These are phyloP conservation scores for Lodderomyces metapsilosis DNA, from an alignment of 1,139 yeast species.

Conservation along the genomic window DNA sequence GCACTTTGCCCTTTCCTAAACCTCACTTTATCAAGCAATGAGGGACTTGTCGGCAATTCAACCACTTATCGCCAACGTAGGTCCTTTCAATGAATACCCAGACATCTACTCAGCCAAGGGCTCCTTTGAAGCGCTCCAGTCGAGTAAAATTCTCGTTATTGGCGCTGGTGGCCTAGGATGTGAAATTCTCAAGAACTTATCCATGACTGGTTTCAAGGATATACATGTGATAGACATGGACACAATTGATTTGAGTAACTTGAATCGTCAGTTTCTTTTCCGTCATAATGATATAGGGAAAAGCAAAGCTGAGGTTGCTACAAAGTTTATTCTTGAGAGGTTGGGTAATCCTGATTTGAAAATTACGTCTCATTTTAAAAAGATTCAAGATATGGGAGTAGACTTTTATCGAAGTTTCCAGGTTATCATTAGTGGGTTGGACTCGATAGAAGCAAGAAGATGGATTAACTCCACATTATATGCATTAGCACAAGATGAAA, in stretches of 20 bases:
- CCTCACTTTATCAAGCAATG: constrained; percentile 5
- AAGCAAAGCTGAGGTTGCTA: constrained; percentile 81
- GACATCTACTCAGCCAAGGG: constrained; percentile 31
- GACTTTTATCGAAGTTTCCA: constrained; percentile 69
- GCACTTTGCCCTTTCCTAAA: not conserved
- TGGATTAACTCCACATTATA: constrained; percentile 85
- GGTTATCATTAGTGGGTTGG: constrained; percentile 83
- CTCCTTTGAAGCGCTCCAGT: constrained; percentile 26
- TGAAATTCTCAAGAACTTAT: constrained; percentile 82
- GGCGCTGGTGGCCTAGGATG: constrained; percentile 99
- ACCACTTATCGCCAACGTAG: constrained; percentile 27
- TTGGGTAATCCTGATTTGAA: constrained; percentile 41
- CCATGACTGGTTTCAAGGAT: constrained; percentile 69
- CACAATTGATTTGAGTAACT: constrained; percentile 84
- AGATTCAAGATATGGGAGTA: constrained; percentile 68
- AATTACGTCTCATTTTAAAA: constrained; percentile 60
- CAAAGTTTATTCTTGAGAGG: constrained; percentile 52
- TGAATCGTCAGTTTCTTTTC: constrained; percentile 88
- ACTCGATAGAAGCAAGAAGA: constrained; percentile 84
- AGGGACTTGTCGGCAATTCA: constrained; percentile 19
- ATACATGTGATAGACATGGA: constrained; percentile 93
- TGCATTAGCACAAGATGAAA: constrained; percentile 51
- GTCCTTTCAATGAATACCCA: constrained; percentile 44
- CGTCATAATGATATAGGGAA: constrained; percentile 71
- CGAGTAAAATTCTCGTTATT: constrained; percentile 50